Evolutionary conservation across 352 stramenopile genomes (phyloP).

Genomic region (Globisporangium solare): DNA sequence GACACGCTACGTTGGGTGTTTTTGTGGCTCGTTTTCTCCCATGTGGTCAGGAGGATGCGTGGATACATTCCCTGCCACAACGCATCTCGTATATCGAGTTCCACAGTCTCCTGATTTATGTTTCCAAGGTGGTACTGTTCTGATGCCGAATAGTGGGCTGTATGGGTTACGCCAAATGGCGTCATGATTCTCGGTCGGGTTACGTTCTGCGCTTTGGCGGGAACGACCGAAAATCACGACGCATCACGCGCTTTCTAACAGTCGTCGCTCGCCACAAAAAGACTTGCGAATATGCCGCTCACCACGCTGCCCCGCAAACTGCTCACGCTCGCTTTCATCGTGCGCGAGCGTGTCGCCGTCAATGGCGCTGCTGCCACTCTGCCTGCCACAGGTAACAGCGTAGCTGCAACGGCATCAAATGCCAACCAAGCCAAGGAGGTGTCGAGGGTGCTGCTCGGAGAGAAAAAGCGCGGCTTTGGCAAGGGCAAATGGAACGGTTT

Average conservation of each 20-base stretch:
- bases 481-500: constrained; percentile 90
- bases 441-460: constrained; percentile 59
- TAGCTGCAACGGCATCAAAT: not conserved
- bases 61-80: not conserved
- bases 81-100: not conserved
- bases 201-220: constrained; percentile 1
- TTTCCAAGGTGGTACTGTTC: not conserved
- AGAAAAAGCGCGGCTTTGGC: constrained; percentile 90
- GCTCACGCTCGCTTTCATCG: constrained; percentile 47
- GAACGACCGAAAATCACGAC: not conserved
- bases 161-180: not conserved
- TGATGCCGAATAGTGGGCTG: not conserved
- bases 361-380: not conserved
- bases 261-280: too few relatives aligned
- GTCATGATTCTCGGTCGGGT: not conserved
- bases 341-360: constrained; percentile 20
- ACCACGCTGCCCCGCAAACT: constrained; percentile 37
- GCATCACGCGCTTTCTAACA: not conserved
- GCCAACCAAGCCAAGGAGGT: not conserved
- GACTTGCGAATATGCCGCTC: too few relatives aligned
- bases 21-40: not conserved
- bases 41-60: not conserved
- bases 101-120: not conserved
- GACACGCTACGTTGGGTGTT: not conserved
- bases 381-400: not conserved